These are phyloP conservation scores for Hibiscus tridactylites DNA, from an alignment of 345 rosid species.

Conservation along the genomic window DNA sequence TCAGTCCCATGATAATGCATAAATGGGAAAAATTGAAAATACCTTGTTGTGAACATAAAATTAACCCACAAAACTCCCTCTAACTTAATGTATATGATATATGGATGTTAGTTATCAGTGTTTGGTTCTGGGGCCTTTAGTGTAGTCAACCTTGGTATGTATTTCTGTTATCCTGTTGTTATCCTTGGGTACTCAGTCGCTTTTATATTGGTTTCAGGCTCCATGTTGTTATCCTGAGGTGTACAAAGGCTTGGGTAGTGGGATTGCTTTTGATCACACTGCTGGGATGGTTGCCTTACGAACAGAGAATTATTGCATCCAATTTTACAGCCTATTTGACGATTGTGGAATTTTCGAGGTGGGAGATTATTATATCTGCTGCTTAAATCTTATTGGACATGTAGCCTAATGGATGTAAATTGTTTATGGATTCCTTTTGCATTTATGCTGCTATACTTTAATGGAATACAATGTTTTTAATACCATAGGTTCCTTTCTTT, in stretches of 20 bases:
- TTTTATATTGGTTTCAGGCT: constrained; percentile 37
- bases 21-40: background rate
- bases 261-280: constrained; percentile 58
- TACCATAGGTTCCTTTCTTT: background rate
- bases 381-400: background rate
- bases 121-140: background rate
- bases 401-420: background rate
- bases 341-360: constrained; percentile 88
- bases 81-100: background rate
- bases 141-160: background rate
- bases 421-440: background rate
- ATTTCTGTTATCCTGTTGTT: background rate
- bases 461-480: constrained; percentile 1
- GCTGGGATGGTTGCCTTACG: constrained; percentile 72
- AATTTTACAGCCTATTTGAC: constrained; percentile 73
- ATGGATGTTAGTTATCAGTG: background rate
- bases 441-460: background rate
- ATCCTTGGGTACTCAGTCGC: background rate
- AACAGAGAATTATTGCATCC: constrained; percentile 73
- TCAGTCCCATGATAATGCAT: background rate
- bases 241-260: constrained; percentile 32
- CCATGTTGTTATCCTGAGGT: constrained; percentile 55
- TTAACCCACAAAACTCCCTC: background rate
- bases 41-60: background rate
- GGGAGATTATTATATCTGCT: constrained; percentile 4